Evolutionary conservation across 1,139 yeast species (phyloP), one percentile per base, ranked within the genome.

Genomic region (Keqinozyma sinolaborantium): DNA sequence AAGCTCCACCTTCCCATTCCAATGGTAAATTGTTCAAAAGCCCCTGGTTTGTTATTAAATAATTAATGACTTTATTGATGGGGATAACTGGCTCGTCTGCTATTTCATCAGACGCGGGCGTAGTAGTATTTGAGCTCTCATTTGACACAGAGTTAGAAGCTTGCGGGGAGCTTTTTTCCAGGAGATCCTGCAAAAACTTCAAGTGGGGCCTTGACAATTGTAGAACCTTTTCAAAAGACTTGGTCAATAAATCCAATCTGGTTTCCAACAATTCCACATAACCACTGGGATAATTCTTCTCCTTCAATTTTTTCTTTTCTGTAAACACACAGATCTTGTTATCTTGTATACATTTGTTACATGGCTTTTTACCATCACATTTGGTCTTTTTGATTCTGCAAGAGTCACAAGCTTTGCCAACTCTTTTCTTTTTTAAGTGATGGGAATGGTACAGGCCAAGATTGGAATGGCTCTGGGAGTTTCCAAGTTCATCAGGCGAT

Each of bases 401-500:
- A 32, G 83, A 77, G 51, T 83, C 92, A 47, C 94, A 83, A 4
- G 94, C 94, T 50, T 82, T 83, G 25, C 86, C 85, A 5, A 83
- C 92, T 39, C 94, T 58, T 56, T 78, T 80, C 64, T 81, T 82
- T 50, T 70, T 70, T 16, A 34, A 50, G 29, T 29, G 34, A 35
- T 39, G 47, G 31, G 30, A 44, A 12, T 33, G 38, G 14, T 38
- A 27, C 23, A 28, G 33, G 28, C 30, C 28, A n/a, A 16, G n/a
- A 10, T 15, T 29, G n/a, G n/a, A n/a, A 27, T 30, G 9, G 11
- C 20, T 16, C 18, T 15, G 12, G 7, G 14, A 15, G 25, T 19
- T 15, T 56, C 56, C 62, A 9, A 32, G 41, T 21, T 44, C 48
- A 16, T 44, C 48, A 4, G 47, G 46, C 7, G 45, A 42, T 11